A percentile compares a stretch with the other conserved stretches of the same genome.
phyloP scores from a whole-genome alignment of 495 filamentous ascomycete species.

The Friedmanniomyces endolithicus region DNA sequence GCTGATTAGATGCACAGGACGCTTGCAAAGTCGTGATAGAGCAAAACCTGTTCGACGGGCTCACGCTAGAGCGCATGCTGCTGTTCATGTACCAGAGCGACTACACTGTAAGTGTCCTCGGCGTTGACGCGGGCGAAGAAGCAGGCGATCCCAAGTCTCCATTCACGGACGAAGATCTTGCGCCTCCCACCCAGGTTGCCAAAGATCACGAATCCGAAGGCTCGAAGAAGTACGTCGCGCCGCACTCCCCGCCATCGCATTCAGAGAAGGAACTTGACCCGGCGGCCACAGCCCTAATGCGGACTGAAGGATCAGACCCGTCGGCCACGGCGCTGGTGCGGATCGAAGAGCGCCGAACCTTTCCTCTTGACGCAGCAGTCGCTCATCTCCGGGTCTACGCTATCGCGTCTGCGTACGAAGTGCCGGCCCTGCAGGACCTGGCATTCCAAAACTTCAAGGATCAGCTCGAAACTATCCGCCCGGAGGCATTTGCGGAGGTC shows the following conservation, averaged over 20 bases:
- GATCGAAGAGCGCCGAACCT: neutral
- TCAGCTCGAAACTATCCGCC: neutral
- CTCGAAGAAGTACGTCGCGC: neutral
- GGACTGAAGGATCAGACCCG: no score
- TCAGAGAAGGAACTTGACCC: neutral
- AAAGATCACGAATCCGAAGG: no score
- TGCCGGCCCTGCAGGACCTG: neutral
- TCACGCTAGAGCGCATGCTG: conserved; percentile 9
- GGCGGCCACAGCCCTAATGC: no score
- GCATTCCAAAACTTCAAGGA: neutral
- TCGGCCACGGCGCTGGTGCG: neutral
- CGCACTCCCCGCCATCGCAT: neutral
- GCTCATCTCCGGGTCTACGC: conserved; percentile 2
- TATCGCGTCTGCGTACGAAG: neutral
- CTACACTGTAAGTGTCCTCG: conserved; percentile 1
- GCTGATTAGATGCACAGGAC: conserved; percentile 26
- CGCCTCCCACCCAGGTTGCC: no score
- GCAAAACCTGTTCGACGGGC: conserved; percentile 1
- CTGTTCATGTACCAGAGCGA: conserved; percentile 8
- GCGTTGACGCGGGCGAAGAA: no score
- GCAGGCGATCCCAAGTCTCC: neutral
- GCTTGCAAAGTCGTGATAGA: neutral
- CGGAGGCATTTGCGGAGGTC: neutral
- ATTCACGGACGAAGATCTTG: neutral
- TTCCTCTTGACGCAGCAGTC: neutral